phyloP scores from a whole-genome alignment of 2,329 filamentous ascomycete species.

The Diaporthe ilicicola region DNA sequence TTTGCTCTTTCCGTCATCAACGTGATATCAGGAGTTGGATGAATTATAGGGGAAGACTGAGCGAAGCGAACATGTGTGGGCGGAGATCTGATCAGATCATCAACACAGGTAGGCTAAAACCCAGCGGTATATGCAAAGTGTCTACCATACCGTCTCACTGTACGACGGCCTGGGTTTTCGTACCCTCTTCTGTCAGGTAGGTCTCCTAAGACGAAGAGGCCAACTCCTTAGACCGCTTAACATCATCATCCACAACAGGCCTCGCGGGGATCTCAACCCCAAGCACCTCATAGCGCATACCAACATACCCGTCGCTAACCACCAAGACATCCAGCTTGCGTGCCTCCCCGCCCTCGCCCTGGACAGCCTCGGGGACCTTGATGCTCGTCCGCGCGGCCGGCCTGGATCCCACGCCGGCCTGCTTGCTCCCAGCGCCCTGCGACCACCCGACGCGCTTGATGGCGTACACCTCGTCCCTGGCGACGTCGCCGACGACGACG shows the following conservation, averaged over 20 bases:
- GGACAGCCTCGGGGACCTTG: slow-evolving; percentile 61
- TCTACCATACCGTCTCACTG: background rate
- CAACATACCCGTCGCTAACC: slow-evolving; percentile 87
- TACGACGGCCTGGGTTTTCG: accelerated
- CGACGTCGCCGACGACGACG: slow-evolving; percentile 74
- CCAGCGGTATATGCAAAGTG: background rate
- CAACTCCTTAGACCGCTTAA: slow-evolving; percentile 52
- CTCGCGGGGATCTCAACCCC: slow-evolving; percentile 61
- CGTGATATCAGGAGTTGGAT: too few species aligned
- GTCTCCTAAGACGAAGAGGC: slow-evolving; percentile 18
- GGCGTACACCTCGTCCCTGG: slow-evolving; percentile 79
- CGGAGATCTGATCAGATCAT: background rate
- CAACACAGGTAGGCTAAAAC: background rate
- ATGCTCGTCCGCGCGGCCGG: slow-evolving; percentile 65
- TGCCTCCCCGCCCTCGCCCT: slow-evolving; percentile 42
- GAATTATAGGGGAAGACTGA: background rate
- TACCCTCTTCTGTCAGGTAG: too few species aligned
- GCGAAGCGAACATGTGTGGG: too few species aligned
- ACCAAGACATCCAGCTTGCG: slow-evolving; percentile 78
- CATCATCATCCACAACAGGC: slow-evolving; percentile 58
- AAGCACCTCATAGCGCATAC: slow-evolving; percentile 66
- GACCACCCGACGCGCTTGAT: slow-evolving; percentile 87
- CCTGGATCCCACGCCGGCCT: slow-evolving; percentile 51
- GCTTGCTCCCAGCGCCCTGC: slow-evolving; percentile 36
- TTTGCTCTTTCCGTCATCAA: background rate